Conservation (phyloP, 1,284 basidiomycete genomes). For the Cerrena zonata region DNA sequence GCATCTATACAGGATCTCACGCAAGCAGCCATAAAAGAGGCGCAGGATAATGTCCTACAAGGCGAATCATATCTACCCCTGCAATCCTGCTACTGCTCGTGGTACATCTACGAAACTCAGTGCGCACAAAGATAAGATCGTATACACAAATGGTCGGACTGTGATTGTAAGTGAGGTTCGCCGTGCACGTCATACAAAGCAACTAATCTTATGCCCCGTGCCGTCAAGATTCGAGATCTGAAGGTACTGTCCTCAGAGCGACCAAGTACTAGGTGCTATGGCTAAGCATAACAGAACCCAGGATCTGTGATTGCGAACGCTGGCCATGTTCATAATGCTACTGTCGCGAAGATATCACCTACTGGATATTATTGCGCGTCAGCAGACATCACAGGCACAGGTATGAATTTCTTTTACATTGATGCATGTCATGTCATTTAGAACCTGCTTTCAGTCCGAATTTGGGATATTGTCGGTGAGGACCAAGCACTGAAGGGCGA, state of each 20-base stretch:
- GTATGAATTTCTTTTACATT: conserved; percentile 33
- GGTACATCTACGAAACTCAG: conserved; percentile 79
- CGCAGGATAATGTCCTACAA: conserved; percentile 72
- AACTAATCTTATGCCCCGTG: neutral
- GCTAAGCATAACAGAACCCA: conserved; percentile 43
- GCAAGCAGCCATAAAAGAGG: no score
- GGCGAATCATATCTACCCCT: conserved; percentile 55
- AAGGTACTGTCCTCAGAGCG: conserved; percentile 31
- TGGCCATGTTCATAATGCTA: conserved; percentile 81
- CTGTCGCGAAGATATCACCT: conserved; percentile 87
- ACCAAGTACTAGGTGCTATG: neutral
- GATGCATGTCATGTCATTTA: neutral
- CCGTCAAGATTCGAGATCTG: conserved; percentile 53
- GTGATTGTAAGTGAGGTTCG: conserved; percentile 65
- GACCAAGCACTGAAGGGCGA: conserved; percentile 84
- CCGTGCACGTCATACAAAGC: neutral
- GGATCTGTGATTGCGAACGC: conserved; percentile 57
- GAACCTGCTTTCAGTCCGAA: conserved; percentile 49
- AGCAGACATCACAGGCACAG: conserved; percentile 74
- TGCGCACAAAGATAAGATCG: conserved; percentile 77
- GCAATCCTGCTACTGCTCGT: conserved; percentile 70
- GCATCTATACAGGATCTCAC: no score
- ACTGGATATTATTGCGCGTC: conserved; percentile 95
- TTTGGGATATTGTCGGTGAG: conserved; percentile 91
- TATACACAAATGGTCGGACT: conserved; percentile 82